These are phyloP conservation scores for Geotrichum citri-aurantii DNA, from an alignment of 1,139 yeast species.

Conservation along the genomic window DNA sequence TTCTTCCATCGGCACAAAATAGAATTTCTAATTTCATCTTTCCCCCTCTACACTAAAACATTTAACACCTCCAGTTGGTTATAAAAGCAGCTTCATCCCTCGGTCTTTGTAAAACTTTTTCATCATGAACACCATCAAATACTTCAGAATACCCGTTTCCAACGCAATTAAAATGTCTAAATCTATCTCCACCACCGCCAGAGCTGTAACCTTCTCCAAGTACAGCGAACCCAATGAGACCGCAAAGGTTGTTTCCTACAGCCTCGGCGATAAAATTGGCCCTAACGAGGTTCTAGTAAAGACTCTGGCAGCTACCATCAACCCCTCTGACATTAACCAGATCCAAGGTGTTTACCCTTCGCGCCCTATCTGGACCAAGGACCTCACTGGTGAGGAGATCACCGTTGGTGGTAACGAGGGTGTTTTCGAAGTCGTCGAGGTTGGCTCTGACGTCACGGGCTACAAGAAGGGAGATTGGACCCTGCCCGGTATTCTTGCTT, in stretches of 20 bases:
- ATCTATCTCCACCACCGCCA: conserved; percentile 12
- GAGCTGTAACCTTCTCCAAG: conserved; percentile 17
- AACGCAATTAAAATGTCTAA: background rate
- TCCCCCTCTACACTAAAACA: background rate
- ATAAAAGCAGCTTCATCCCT: background rate
- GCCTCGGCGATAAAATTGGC: conserved; percentile 31
- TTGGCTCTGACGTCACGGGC: conserved; percentile 45
- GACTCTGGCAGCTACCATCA: conserved; percentile 81
- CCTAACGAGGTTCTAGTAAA: conserved; percentile 48
- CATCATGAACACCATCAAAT: background rate
- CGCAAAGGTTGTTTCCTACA: conserved; percentile 20
- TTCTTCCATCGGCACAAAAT: background rate
- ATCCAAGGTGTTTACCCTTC: conserved; percentile 91
- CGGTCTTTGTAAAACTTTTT: background rate
- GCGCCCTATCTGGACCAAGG: conserved; percentile 55
- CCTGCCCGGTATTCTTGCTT: conserved; percentile 72
- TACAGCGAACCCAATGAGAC: conserved; percentile 15
- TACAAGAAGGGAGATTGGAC: conserved; percentile 82
- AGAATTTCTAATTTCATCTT: background rate
- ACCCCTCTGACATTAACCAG: conserved; percentile 89
- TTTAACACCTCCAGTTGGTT: background rate
- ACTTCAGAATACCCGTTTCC: background rate
- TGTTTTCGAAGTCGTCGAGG: conserved; percentile 70
- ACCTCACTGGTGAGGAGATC: conserved; percentile 53
- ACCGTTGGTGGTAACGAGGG: conserved; percentile 96